Evolutionary conservation across 2,329 filamentous ascomycete species (phyloP), one percentile per base, ranked within the genome.

Genomic region (Cladophialophora immunda): DNA sequence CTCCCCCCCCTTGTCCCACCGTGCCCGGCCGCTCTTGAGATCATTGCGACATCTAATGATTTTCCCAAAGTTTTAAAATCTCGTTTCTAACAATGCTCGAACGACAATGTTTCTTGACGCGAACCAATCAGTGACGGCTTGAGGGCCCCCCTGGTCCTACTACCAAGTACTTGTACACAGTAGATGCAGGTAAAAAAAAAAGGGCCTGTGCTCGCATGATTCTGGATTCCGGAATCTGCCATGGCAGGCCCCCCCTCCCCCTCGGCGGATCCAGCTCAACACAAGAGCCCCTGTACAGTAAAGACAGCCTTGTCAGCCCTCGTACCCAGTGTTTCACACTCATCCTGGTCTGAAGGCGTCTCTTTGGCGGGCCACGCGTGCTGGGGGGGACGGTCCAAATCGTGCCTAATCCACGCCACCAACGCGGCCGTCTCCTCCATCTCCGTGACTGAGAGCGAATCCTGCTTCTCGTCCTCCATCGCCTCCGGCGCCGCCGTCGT

Each of bases 351-450:
- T 19, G 45, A 15, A 27, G 45, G 13, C 19, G 19, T 25, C 25
- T 13, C 9, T 3, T 22, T 11, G 22, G 19, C 4, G 7, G 52
- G 52, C 2, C 27, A 55, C 11, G 8, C 11, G 6, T 22, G 45
- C 17, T 1, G 17, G 15, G 22, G 3, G 7, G 17, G 54, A 57
- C 4, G 15, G n/a, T 59, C 38, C 57, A 59, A 25, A 19, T 61
- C 58, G 9, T 19, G 41, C 30, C n/a, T 53, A 30, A 61, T 29
- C 45, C 58, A 61, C 17, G 8, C 29, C 22, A 59, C 55, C 47
- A 60, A 25, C n/a, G 34, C 36, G 9, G 36, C n/a, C n/a, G 34
- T 47, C 19, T 56, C 60, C 8, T 63, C 53, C 36, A 36, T 4
- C 29, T n/a, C 19, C 30, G 27, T 38, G 36, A n/a, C 32, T 3